Conservation (phyloP, 2,329 filamentous ascomycete species). For the Ophiocordyceps sinensis region DNA sequence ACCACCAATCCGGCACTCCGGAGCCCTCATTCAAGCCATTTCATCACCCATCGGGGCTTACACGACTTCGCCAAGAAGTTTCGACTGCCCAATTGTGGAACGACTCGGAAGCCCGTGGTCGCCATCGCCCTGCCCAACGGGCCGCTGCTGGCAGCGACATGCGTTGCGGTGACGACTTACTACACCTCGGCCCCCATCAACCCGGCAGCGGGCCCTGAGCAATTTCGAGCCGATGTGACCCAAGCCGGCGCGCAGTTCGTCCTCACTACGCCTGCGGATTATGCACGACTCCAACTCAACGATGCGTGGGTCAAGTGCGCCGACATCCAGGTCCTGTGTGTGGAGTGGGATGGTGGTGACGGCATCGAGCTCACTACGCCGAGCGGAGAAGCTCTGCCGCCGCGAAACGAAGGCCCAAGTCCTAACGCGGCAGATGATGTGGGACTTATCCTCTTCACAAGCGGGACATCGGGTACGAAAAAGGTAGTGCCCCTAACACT, state of each 20-base stretch:
- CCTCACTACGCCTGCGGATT: constrained; percentile 26
- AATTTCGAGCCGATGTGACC: constrained; percentile 34
- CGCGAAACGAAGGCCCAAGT: constrained; percentile 1
- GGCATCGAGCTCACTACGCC: constrained; percentile 17
- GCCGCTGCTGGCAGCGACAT: constrained; percentile 33
- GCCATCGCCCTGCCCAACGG: constrained; percentile 39
- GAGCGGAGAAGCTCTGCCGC: constrained; percentile 4
- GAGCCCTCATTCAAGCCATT: constrained; percentile 8
- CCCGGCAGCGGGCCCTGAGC: constrained; percentile 29
- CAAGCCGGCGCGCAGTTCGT: constrained; percentile 31
- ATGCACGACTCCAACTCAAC: constrained; percentile 22
- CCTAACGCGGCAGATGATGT: constrained; percentile 31
- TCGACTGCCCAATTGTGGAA: constrained; percentile 10
- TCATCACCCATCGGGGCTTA: constrained; percentile 18
- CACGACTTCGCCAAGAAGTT: constrained; percentile 18
- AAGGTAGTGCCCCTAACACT: constrained; percentile 40
- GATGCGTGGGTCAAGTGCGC: constrained; percentile 13
- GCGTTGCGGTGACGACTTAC: constrained; percentile 31
- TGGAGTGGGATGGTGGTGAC: constrained; percentile 21
- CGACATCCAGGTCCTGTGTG: constrained; percentile 23
- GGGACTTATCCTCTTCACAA: constrained; percentile 39
- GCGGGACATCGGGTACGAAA: constrained; percentile 42
- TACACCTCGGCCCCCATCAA: constrained; percentile 39
- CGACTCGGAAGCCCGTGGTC: constrained; percentile 24
- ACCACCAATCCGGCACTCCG: constrained; percentile 14